Evolutionary conservation across 345 rosid species (phyloP).

Genomic region (Gossypium rotundifolium): DNA sequence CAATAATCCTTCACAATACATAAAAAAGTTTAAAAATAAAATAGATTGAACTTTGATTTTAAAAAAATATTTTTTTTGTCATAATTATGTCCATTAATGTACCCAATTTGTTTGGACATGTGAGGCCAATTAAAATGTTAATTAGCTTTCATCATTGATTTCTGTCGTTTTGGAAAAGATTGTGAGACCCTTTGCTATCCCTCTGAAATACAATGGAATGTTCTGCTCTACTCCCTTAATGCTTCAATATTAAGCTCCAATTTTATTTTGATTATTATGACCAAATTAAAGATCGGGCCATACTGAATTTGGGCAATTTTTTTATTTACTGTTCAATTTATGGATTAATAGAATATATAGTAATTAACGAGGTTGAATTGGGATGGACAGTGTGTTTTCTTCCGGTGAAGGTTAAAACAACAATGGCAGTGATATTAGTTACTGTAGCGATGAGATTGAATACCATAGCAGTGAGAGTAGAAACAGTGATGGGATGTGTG

Average conservation of each 20-base stretch:
- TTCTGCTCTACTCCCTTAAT: background rate
- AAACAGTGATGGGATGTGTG: rapidly evolving
- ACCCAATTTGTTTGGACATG: constrained; percentile 7
- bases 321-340: too few species aligned
- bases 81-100: constrained; percentile 18
- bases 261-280: background rate
- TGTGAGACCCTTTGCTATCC: background rate
- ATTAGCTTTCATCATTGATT: constrained; percentile 20
- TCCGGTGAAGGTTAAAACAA: too few species aligned
- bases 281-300: background rate
- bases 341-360: too few species aligned
- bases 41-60: background rate
- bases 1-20: constrained; percentile 4
- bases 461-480: too few species aligned
- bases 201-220: constrained; percentile 6
- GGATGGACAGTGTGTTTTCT: too few species aligned
- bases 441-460: too few species aligned
- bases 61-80: background rate
- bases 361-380: too few species aligned
- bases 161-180: constrained; percentile 26
- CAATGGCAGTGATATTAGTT: too few species aligned
- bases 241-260: background rate
- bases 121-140: constrained; percentile 21
- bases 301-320: too few species aligned
- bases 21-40: background rate